Conservation (phyloP, 2,329 filamentous ascomycete species). For the Colletotrichum sp. region DNA sequence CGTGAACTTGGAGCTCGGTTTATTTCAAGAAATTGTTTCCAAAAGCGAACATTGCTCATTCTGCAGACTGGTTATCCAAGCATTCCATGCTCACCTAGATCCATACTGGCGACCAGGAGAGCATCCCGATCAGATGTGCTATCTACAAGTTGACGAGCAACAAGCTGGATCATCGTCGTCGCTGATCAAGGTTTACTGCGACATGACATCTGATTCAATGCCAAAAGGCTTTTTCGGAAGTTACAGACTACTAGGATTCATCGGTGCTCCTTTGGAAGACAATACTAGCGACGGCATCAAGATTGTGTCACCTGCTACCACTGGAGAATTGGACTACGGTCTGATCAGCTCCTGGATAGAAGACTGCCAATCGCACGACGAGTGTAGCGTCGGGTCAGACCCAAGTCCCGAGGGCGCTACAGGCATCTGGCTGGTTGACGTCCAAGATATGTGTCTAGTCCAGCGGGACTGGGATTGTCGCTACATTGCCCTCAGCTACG, state of each 20-base stretch:
- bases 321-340: background rate
- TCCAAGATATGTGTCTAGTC: background rate
- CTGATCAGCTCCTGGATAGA: background rate
- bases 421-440: background rate
- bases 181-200: background rate
- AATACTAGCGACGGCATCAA: rapidly evolving
- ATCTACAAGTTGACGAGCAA: background rate
- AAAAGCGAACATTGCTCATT: background rate
- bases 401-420: too few species aligned
- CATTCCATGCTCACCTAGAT: background rate
- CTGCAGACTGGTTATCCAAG: background rate
- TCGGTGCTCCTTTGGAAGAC: background rate
- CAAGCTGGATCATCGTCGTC: background rate
- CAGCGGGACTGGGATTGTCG: background rate
- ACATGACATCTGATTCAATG: rapidly evolving
- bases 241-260: background rate
- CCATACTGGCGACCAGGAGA: background rate
- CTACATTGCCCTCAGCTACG: background rate
- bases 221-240: background rate
- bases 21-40: background rate
- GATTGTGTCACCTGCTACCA: rapidly evolving
- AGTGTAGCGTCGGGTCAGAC: too few species aligned
- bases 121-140: background rate
- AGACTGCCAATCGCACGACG: background rate
- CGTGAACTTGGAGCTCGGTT: rapidly evolving